Percentiles rank a stretch among this genome's conserved stretches.
Evolutionary conservation across 2,329 filamentous ascomycete species (phyloP).

Genomic region (Aureobasidium leucospermi): DNA sequence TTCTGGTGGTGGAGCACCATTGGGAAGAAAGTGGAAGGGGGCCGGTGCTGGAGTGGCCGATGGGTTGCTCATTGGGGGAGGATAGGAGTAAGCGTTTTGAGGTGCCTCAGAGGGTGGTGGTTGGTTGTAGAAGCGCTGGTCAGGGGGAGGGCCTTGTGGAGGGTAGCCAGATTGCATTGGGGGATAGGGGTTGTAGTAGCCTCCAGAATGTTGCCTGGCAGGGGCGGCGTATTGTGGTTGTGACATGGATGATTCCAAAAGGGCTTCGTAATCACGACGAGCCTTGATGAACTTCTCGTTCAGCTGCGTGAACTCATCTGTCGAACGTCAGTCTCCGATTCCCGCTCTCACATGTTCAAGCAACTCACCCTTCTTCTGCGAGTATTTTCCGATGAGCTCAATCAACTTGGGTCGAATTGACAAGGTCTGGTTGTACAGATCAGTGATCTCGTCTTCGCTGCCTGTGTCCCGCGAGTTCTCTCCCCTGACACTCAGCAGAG

Average conservation of each 20-base stretch:
- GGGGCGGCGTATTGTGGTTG: conserved; percentile 48
- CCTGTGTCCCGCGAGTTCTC: conserved; percentile 63
- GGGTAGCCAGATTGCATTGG: conserved; percentile 27
- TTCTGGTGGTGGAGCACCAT: conserved; percentile 22
- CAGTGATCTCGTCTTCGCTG: conserved; percentile 86
- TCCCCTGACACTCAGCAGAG: conserved; percentile 76
- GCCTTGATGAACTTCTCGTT: conserved; percentile 99
- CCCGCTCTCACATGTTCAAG: neutral
- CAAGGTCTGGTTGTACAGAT: conserved; percentile 81
- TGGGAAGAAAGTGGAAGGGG: conserved; percentile 31
- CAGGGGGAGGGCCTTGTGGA: conserved; percentile 24
- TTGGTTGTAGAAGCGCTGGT: conserved; percentile 17
- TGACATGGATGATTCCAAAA: conserved; percentile 95
- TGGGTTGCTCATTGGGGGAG: conserved; percentile 12
- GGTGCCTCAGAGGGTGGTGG: conserved; percentile 16
- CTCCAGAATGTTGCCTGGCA: conserved; percentile 9
- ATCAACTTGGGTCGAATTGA: conserved; percentile 95
- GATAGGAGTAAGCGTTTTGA: conserved; percentile 14
- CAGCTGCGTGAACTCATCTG: conserved; percentile 95
- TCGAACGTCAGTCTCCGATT: conserved; percentile 21
- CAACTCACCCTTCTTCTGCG: conserved; percentile 84
- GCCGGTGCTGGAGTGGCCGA: conserved; percentile 18
- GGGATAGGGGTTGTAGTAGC: conserved; percentile 45
- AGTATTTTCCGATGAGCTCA: conserved; percentile 97
- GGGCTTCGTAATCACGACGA: conserved; percentile 85